These are phyloP conservation scores for Eleusine coracana DNA, from an alignment of 176 grass and related monocot species.

Conservation along the genomic window DNA sequence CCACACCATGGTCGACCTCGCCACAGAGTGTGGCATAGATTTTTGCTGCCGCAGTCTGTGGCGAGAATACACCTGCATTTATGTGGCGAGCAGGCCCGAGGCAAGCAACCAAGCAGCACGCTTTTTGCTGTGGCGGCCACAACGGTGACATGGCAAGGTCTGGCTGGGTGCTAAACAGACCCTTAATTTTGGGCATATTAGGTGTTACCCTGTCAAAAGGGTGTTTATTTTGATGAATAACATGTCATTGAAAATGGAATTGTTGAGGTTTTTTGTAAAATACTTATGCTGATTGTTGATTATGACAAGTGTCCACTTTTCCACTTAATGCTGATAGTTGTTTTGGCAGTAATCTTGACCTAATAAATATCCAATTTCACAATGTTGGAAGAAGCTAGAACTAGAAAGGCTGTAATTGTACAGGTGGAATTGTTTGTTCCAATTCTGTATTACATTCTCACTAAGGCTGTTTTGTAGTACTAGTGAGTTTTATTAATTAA, in stretches of 20 bases:
- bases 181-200: background rate
- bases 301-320: background rate
- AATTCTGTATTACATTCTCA: conserved; percentile 5
- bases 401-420: background rate
- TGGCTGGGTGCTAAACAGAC: no score
- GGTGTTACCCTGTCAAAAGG: background rate
- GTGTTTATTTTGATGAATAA: background rate
- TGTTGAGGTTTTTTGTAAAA: conserved; percentile 5
- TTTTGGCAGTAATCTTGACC: background rate
- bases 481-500: background rate
- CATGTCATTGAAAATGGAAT: conserved; percentile 4
- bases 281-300: background rate
- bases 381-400: background rate
- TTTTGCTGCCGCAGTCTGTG: no score
- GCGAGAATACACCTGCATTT: no score
- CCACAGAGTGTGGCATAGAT: no score
- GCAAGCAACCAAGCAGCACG: no score
- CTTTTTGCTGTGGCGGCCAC: no score
- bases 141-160: no score
- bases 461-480: background rate
- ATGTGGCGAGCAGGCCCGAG: no score
- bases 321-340: background rate
- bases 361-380: background rate
- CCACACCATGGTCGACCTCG: no score
- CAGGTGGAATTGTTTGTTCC: conserved; percentile 9